Conservation (phyloP, 805 yeast species). For the Spathaspora hagerdaliae region DNA sequence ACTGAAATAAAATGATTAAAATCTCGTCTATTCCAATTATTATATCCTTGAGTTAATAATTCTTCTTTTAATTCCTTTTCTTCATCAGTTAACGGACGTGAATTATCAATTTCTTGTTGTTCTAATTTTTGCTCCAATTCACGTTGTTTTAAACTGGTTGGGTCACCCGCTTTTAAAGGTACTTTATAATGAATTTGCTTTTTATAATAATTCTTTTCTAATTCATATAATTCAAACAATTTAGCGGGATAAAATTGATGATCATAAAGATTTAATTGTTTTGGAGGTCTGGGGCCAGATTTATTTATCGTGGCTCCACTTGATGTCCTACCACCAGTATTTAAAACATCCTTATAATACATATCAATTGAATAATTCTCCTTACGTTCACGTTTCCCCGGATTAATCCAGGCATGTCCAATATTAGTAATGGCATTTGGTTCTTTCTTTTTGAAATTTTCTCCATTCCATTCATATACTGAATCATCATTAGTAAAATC, state of each 20-base stretch:
- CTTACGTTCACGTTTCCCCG: conserved; percentile 79
- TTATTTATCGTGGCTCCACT: conserved; percentile 26
- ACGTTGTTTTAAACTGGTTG: conserved; percentile 25
- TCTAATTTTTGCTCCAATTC: conserved; percentile 50
- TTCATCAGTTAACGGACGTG: conserved; percentile 80
- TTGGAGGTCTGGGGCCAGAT: conserved; percentile 78
- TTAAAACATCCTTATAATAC: conserved; percentile 77
- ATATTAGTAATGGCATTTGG: conserved; percentile 45
- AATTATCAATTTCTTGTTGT: conserved; percentile 68
- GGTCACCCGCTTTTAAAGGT: conserved; percentile 57
- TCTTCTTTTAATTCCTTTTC: conserved; percentile 64
- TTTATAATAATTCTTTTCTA: conserved; percentile 74
- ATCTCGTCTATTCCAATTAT: conserved; percentile 84
- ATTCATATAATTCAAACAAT: conserved; percentile 69
- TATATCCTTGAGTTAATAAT: conserved; percentile 61
- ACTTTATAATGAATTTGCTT: conserved; percentile 63
- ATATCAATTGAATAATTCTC: conserved; percentile 84
- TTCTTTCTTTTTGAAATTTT: conserved; percentile 67
- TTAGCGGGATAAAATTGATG: conserved; percentile 89
- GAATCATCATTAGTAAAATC: conserved; percentile 63
- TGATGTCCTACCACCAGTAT: conserved; percentile 61
- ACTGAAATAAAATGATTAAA: conserved; percentile 80
- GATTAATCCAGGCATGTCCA: conserved; percentile 72
- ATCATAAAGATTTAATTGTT: conserved; percentile 75
- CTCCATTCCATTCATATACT: conserved; percentile 87